Percentiles rank a stretch among this genome's conserved stretches.
These are phyloP conservation scores for Millerozyma acaciae DNA, from an alignment of 805 yeast species.

Conservation along the genomic window DNA sequence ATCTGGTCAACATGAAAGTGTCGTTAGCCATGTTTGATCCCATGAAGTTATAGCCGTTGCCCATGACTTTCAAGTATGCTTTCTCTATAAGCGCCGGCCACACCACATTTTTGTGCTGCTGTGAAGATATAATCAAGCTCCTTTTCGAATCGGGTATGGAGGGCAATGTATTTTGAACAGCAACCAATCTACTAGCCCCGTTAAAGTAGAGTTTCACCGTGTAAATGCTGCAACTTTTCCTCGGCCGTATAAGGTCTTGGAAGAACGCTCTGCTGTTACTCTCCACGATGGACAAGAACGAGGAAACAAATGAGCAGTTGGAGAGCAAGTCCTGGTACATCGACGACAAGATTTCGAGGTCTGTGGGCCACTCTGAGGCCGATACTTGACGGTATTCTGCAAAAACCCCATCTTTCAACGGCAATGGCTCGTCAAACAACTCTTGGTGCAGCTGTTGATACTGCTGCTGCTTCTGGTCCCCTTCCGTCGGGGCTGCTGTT, in stretches of 20 bases:
- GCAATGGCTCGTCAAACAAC: background rate
- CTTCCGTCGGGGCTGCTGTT: background rate
- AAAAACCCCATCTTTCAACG: background rate
- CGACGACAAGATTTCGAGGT: slow-evolving; percentile 15
- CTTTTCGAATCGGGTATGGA: slow-evolving; percentile 14
- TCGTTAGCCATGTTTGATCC: slow-evolving; percentile 82
- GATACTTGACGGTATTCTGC: too few species aligned
- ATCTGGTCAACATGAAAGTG: slow-evolving; percentile 61
- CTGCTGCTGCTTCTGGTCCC: too few species aligned
- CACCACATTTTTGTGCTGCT: slow-evolving; percentile 23
- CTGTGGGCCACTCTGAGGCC: too few species aligned
- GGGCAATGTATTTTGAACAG: slow-evolving; percentile 48
- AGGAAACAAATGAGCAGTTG: slow-evolving; percentile 75
- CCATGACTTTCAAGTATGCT: slow-evolving; percentile 61
- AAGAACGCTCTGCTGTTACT: slow-evolving; percentile 14
- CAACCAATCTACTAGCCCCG: slow-evolving; percentile 48
- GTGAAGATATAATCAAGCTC: slow-evolving; percentile 35
- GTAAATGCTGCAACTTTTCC: slow-evolving; percentile 24
- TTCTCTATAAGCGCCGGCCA: slow-evolving; percentile 81
- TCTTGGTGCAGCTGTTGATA: too few species aligned
- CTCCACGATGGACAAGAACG: slow-evolving; percentile 50
- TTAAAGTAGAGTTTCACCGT: slow-evolving; percentile 46
- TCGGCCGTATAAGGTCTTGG: slow-evolving; percentile 22
- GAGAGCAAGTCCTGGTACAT: slow-evolving; percentile 50
- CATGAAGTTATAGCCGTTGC: slow-evolving; percentile 52